Base-by-base conservation (phyloP, 306 rosid species). In the Neltuma alba region DNA sequence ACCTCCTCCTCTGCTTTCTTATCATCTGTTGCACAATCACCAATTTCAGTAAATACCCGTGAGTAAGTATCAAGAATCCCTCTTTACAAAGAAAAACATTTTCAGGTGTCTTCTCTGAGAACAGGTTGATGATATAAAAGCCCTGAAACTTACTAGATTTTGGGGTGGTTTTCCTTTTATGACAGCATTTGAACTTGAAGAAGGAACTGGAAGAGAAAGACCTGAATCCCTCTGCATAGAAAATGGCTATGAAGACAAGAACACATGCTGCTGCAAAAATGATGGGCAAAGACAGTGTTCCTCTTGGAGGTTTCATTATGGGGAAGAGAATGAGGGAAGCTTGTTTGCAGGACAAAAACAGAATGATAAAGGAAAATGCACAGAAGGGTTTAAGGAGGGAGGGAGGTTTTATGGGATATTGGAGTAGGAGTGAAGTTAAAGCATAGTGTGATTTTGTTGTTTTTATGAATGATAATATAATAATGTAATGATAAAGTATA, bases 401-500 rank as follows among this genome's bases (percentile, higher is more conserved):
- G 81, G 55, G 57, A 73, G 83, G 80, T 72, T 83, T 86, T 80
- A 83, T 83, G 79, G 76, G 65, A 37, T 61, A 80, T 86, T 77
- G 89, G 89, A 86, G 89, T 83, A 86, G 89, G 79, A 86, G 89
- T 86, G 85, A 86, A 86, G 89, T 86, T 80, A 86, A 86, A 86
- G 89, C 83, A 83, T 82, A 21, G 80, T 84, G 75, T 86, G 75
- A 76, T 88, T 86, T 87, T 20, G 48, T 38, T 66, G 23, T 20
- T 8, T 36, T 70, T 77, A 68, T 67, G 60, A 71, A 76, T 52
- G 0, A 50, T 7, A 5, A 18, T 6, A 5, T 50, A 7, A 52
- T 80, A 74, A 86, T 77, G 21, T 62, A 83, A 20, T 67, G 62
- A 52, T 69, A 48, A 20, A 77, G 27, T 60, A 30, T 42, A 52